phyloP scores from a whole-genome alignment of 108 stramenopile species.

The Cylindrotheca fusiformis region DNA sequence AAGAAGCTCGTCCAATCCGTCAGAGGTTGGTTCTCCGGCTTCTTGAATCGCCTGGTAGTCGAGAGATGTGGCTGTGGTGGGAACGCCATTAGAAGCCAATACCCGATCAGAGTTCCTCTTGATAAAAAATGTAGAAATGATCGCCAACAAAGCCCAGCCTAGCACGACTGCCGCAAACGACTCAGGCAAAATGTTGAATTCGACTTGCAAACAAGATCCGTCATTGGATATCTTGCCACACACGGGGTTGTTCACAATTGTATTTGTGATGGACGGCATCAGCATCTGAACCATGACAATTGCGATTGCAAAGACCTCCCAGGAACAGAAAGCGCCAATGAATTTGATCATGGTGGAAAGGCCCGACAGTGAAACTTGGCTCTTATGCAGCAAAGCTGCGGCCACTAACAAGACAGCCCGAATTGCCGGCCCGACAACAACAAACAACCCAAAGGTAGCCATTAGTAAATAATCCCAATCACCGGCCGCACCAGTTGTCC shows the following conservation, averaged over 20 bases:
- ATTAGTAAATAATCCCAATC: slow-evolving; percentile 79
- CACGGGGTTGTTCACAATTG: slow-evolving; percentile 52
- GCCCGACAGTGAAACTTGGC: slow-evolving; percentile 1
- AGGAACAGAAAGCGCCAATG: slow-evolving; percentile 81
- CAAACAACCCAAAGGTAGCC: slow-evolving; percentile 75
- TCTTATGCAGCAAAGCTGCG: slow-evolving; percentile 24
- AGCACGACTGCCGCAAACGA: slow-evolving; percentile 29
- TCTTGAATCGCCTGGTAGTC: too few species aligned
- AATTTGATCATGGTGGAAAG: slow-evolving; percentile 53
- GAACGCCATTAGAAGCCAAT: too few species aligned
- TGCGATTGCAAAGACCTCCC: slow-evolving; percentile 83
- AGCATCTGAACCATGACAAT: slow-evolving; percentile 73
- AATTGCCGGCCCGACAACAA: slow-evolving; percentile 45
- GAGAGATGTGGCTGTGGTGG: too few species aligned
- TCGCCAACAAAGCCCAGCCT: slow-evolving; percentile 30
- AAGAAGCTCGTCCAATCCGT: too few species aligned
- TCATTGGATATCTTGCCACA: slow-evolving; percentile 31
- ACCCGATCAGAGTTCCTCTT: slow-evolving; percentile 12
- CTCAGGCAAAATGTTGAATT: slow-evolving; percentile 36
- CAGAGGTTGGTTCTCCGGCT: too few species aligned
- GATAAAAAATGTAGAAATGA: slow-evolving; percentile 14
- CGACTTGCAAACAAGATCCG: slow-evolving; percentile 49
- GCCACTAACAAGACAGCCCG: slow-evolving; percentile 34
- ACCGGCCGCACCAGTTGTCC: slow-evolving; percentile 79
- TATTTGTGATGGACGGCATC: slow-evolving; percentile 80